Conservation (phyloP, 495 filamentous ascomycete species). For the Annulohypoxylon moriforme region DNA sequence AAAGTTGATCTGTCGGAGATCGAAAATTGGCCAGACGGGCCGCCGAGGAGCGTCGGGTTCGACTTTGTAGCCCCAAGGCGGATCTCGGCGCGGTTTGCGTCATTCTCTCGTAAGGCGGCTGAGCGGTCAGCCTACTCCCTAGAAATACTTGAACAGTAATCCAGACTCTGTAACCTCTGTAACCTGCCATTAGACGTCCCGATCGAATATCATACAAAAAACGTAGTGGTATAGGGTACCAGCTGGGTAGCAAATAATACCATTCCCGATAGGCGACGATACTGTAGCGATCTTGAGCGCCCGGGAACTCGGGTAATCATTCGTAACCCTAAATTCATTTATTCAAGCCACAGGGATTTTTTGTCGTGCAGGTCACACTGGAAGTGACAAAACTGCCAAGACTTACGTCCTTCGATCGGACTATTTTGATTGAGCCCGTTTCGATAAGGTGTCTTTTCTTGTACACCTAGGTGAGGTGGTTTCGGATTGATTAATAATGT, state of each 20-base stretch:
- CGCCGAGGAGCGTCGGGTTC: constrained; percentile 41
- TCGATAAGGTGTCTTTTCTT: constrained; percentile 10
- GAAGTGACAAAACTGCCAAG: constrained; percentile 27
- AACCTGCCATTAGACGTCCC: not conserved
- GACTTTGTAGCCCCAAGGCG: constrained; percentile 23
- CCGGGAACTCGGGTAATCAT: constrained; percentile 42
- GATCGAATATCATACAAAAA: not conserved
- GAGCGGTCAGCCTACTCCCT: not conserved
- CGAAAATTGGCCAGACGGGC: constrained; percentile 37
- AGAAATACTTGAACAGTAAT: not conserved
- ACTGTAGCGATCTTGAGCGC: constrained; percentile 16
- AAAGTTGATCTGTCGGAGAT: not conserved
- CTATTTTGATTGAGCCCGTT: constrained; percentile 14
- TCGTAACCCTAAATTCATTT: constrained; percentile 22
- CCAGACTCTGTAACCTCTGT: constrained; percentile 12
- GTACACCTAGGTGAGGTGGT: constrained; percentile 38
- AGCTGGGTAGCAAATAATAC: constrained; percentile 12
- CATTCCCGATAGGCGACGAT: constrained; percentile 22
- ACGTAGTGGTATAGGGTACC: not conserved
- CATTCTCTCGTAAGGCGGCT: constrained; percentile 16
- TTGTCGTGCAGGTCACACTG: constrained; percentile 25
- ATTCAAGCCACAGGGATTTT: constrained; percentile 22
- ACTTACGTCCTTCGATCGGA: constrained; percentile 27
- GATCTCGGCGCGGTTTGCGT: constrained; percentile 38
- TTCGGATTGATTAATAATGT: constrained; percentile 20